Evolutionary conservation across 495 filamentous ascomycete species (phyloP).

Genomic region (Penicillium chermesinum): DNA sequence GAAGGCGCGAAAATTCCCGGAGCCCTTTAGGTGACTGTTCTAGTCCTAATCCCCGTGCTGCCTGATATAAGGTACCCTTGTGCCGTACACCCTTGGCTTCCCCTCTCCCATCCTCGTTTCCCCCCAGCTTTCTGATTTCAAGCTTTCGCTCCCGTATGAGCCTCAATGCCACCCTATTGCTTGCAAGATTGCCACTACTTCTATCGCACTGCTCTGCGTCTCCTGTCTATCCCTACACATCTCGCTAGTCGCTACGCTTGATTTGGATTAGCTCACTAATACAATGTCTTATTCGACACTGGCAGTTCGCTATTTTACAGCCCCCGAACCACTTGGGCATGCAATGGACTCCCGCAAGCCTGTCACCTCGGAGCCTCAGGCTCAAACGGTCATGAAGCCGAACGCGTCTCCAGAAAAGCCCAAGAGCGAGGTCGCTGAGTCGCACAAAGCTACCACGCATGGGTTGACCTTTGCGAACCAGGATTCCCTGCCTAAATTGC

Average conservation of each 20-base stretch:
- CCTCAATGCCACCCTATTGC: conserved; percentile 71
- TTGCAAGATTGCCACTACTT: conserved; percentile 90
- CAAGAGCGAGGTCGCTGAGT: conserved; percentile 9
- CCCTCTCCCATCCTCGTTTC: neutral
- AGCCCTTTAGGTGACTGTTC: neutral
- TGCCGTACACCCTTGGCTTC: neutral
- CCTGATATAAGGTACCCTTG: conserved; percentile 1
- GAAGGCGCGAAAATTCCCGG: neutral
- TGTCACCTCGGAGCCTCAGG: conserved; percentile 38
- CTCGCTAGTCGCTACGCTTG: conserved; percentile 70
- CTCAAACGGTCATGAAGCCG: conserved; percentile 21
- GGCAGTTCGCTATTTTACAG: conserved; percentile 52
- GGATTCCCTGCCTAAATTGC: conserved; percentile 83
- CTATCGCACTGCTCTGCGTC: conserved; percentile 78
- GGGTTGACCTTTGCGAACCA: conserved; percentile 82
- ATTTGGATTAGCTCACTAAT: conserved; percentile 37
- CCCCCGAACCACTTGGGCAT: conserved; percentile 59
- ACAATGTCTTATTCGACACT: conserved; percentile 45
- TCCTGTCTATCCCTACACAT: conserved; percentile 70
- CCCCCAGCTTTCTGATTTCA: neutral
- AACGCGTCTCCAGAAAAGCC: conserved; percentile 16
- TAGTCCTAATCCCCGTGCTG: neutral
- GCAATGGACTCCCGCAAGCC: conserved; percentile 27
- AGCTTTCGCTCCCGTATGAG: conserved; percentile 25
- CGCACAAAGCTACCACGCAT: conserved; percentile 20